Evolutionary conservation across 2,329 filamentous ascomycete genomes (phyloP), one percentile per base, ranked within the genome.

Genomic region (Xylariomycetidae sp.): DNA sequence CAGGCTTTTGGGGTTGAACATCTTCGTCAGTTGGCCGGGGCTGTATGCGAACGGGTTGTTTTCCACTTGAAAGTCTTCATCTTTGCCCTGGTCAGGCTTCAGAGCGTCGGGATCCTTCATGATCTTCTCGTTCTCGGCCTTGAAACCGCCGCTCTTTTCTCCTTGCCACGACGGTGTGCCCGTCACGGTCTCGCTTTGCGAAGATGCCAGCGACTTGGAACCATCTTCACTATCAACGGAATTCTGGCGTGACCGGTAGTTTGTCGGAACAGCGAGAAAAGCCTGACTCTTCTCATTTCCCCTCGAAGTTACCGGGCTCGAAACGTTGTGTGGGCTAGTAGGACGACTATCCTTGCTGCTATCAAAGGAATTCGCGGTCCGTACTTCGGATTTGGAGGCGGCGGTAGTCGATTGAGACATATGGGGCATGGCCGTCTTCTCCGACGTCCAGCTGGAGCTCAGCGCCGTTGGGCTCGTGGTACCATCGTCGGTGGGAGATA

Each of bases 1-100:
- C 37, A 94, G 63, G 41, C 80, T 94, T 66, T 95, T 95, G 4
- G 89, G 89, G 54, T 94, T 92, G 41, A 90, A 78, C 64, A 95
- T 74, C 60, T 94, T 95, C 50, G 80, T 82, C 42, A 96, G 69
- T 53, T 94, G 82, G 11, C 89, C 88, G 3, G 85, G 85, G 2
- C 80, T 78, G 55, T 88, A 95, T 12, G 87, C 88, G 52, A 95
- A 95, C 1, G 83, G 82, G 56, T 92, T 94, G 56, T 88, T 70
- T 5, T 82, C 72, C 9, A 90, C 80, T 11, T 76, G 50, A 49
- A 94, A 95, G 42, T 90, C 85, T 13, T 64, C 69, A 55, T 89
- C 85, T 33, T 80, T 85, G 6, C 85, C 85, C 23, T 77, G 72
- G 53, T 94, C 87, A 0, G 88, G 85, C 31, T 71, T 77, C 41